Conservation (phyloP, 148 eudicot genomes). For the Vaccinium vitisidaea region DNA sequence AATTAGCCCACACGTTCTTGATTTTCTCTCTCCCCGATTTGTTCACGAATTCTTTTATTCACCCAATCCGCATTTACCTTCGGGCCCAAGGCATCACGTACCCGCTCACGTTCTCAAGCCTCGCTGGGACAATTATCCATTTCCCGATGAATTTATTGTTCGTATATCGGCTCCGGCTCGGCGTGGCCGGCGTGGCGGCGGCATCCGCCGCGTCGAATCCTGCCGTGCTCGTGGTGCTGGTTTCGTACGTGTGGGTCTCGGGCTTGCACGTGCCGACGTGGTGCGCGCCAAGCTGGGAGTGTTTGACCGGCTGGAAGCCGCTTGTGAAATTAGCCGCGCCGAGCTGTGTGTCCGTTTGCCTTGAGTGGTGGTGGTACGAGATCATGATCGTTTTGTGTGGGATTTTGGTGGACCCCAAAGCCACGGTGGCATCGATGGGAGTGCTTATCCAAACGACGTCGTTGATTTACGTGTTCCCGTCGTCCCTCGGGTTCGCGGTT, state of each 20-base stretch:
- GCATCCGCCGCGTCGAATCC: slow-evolving; percentile 66
- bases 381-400: slow-evolving; percentile 87
- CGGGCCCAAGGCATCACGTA: slow-evolving; percentile 82
- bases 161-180: slow-evolving; percentile 37
- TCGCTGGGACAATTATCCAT: slow-evolving; percentile 52
- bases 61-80: slow-evolving; percentile 74
- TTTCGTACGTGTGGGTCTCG: slow-evolving; percentile 46
- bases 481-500: slow-evolving; percentile 64
- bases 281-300: slow-evolving; percentile 54
- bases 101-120: slow-evolving; percentile 63
- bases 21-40: slow-evolving; percentile 62
- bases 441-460: slow-evolving; percentile 77
- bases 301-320: slow-evolving; percentile 67
- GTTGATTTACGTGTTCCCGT: slow-evolving; percentile 72
- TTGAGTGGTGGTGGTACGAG: slow-evolving; percentile 99
- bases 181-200: slow-evolving; percentile 66
- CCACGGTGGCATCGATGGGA: slow-evolving; percentile 83
- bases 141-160: slow-evolving; percentile 43
- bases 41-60: slow-evolving; percentile 53
- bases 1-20: slow-evolving; percentile 52
- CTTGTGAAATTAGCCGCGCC: slow-evolving; percentile 61
- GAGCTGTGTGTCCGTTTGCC: slow-evolving; percentile 72
- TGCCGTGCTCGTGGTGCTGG: slow-evolving; percentile 30
- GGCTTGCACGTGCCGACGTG: slow-evolving; percentile 59
- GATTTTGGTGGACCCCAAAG: slow-evolving; percentile 55